Evolutionary conservation across 1,284 basidiomycete species (phyloP), one percentile per base, ranked within the genome.

Genomic region (Tilletia walkeri): DNA sequence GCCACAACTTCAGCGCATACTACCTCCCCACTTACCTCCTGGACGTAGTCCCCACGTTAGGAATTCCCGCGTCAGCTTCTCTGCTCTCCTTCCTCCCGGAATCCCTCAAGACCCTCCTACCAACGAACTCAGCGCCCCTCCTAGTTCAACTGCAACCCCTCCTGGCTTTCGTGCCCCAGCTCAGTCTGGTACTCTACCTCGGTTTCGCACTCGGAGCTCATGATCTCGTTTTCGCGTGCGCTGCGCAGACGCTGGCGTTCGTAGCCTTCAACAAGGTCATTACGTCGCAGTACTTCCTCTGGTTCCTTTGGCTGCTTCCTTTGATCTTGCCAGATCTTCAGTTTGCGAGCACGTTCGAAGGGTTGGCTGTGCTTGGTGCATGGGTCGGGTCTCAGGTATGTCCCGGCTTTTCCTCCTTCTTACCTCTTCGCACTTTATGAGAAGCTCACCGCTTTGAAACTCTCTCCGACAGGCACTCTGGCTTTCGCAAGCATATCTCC

Each of bases 251-350:
- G 0, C 88, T 89, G 63, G 86, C 89, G 0, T 99, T 99, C 80
- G 94, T 98, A 16, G 86, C 92, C 0, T 95, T 97, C 87, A 99
- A 99, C 85, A 96, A 97, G 85, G 96, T 99, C 56, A 96, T 94
- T 87, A 99, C 96, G 0, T 95, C 93, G 1, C 85, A 99, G 91
- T 99, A 99, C 85, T 99, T 98, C 85, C 87, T 97, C 65, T 99
- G 96, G 96, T 98, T 95, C 82, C 89, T 95, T 6, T 90, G 94
- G 73, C 89, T 99, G 73, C 85, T 99, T 0, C 95, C 96, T 0
- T 86, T 95, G 2, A 85, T 96, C 12, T 86, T 93, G 2, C 90
- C 92, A 0, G 87, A 86, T 16, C 83, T 95, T 0, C 80, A 84
- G 0, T 86, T 93, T 45, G 85, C 63, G 53, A 61, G 88, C 0